Evolutionary conservation across 2,329 filamentous ascomycete species (phyloP).

Genomic region (Helicocarpus griseus): DNA sequence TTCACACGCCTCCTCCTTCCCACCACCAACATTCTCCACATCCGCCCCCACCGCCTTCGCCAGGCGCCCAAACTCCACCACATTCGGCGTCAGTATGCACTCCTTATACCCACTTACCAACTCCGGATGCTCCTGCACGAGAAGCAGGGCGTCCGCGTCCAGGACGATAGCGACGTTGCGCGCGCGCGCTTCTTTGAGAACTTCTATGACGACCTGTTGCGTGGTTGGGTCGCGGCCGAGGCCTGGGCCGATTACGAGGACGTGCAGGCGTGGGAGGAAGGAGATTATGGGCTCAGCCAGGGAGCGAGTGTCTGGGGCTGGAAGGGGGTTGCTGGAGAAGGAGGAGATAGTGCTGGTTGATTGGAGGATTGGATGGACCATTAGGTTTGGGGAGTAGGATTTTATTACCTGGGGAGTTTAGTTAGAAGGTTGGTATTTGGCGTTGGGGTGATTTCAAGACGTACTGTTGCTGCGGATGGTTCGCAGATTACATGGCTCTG

Average conservation of each 20-base stretch:
- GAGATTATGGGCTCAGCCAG: slow-evolving; percentile 61
- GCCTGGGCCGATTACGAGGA: slow-evolving; percentile 85
- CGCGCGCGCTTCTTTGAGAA: slow-evolving; percentile 69
- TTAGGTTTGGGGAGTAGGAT: slow-evolving; percentile 93
- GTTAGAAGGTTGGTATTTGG: not conserved
- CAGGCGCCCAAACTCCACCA: slow-evolving; percentile 80
- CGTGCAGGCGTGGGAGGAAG: slow-evolving; percentile 80
- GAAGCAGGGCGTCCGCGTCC: slow-evolving; percentile 77
- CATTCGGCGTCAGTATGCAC: slow-evolving; percentile 87
- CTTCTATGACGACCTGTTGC: slow-evolving; percentile 70
- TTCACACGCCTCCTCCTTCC: slow-evolving; percentile 45
- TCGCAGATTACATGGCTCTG: slow-evolving; percentile 87
- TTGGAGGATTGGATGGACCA: slow-evolving; percentile 95
- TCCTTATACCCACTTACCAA: slow-evolving; percentile 71
- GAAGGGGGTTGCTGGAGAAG: slow-evolving; percentile 36
- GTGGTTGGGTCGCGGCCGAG: slow-evolving; percentile 83
- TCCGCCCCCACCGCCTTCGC: slow-evolving; percentile 67
- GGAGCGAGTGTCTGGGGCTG: slow-evolving; percentile 42
- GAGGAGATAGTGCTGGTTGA: slow-evolving; percentile 47
- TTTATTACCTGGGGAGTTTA: slow-evolving; percentile 65
- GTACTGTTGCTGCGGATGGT: slow-evolving; percentile 59
- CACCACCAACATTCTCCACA: slow-evolving; percentile 26
- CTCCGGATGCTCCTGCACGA: slow-evolving; percentile 66
- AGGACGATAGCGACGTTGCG: slow-evolving; percentile 68
- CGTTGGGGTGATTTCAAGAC: slow-evolving; percentile 4